Conservation (phyloP, 2,329 filamentous ascomycete genomes). For the Lasiodiplodia theobromae region DNA sequence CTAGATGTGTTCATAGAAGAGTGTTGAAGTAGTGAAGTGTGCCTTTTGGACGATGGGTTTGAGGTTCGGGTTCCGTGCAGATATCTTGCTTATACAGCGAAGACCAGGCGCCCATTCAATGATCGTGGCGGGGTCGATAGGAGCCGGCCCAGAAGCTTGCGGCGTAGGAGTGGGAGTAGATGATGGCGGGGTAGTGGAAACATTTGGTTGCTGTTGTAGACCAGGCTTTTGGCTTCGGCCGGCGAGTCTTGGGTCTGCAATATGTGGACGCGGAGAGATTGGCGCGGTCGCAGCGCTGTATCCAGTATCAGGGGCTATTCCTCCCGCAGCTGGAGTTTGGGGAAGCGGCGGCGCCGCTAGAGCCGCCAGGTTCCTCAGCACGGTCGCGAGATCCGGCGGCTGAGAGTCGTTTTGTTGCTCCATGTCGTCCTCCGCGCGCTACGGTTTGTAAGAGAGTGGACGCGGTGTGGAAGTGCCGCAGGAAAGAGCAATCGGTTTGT, state of each 20-base stretch:
- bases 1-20: conserved; percentile 31
- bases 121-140: conserved; percentile 56
- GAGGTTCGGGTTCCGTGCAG: conserved; percentile 53
- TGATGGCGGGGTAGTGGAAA: conserved; percentile 12
- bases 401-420: conserved; percentile 36
- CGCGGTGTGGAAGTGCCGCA: conserved; percentile 6
- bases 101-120: conserved; percentile 57
- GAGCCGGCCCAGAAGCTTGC: conserved; percentile 31
- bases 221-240: conserved; percentile 1
- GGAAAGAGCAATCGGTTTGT: background rate
- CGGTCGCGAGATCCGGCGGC: conserved; percentile 43
- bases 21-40: conserved; percentile 31
- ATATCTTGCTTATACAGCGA: conserved; percentile 56
- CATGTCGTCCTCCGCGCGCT: conserved; percentile 37
- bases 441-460: conserved; percentile 9
- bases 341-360: conserved; percentile 31
- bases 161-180: conserved; percentile 31
- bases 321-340: background rate
- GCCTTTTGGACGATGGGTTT: conserved; percentile 50
- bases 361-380: conserved; percentile 45
- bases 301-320: background rate
- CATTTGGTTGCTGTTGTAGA: background rate
- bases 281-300: background rate
- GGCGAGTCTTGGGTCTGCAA: conserved; percentile 10
- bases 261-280: background rate